Conservation (phyloP, 1,139 yeast genomes). For the Eremothecium coryli region DNA sequence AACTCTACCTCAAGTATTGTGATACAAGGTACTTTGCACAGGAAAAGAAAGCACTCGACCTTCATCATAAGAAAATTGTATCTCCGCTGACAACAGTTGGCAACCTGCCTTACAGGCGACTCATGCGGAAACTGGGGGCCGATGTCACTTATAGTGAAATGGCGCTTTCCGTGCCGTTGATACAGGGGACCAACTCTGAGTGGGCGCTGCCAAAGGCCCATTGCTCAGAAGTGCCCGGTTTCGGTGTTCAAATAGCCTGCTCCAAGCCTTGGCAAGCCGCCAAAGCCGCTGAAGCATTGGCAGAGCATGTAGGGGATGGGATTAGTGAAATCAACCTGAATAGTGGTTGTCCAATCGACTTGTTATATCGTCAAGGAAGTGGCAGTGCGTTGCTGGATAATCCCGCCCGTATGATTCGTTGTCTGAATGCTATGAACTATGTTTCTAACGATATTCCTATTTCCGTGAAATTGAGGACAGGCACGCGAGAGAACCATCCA, state of each 20-base stretch:
- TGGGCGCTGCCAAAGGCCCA: slow-evolving; percentile 98
- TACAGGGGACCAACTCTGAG: slow-evolving; percentile 86
- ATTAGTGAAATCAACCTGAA: slow-evolving; percentile 80
- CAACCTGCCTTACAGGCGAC: slow-evolving; percentile 84
- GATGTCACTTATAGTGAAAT: slow-evolving; percentile 92
- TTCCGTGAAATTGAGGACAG: slow-evolving; percentile 86
- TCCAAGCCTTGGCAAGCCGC: slow-evolving; percentile 90
- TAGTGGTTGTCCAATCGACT: slow-evolving; percentile 96
- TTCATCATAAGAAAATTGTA: slow-evolving; percentile 69
- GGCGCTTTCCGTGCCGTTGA: slow-evolving; percentile 75
- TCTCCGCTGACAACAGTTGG: slow-evolving; percentile 98
- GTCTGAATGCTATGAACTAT: slow-evolving; percentile 81
- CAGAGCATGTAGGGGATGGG: slow-evolving; percentile 20
- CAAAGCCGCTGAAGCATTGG: slow-evolving; percentile 76
- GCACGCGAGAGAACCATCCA: slow-evolving; percentile 75
- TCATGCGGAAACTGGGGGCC: slow-evolving; percentile 86
- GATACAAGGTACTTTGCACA: slow-evolving; percentile 70
- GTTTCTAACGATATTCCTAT: slow-evolving; percentile 85
- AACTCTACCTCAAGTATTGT: slow-evolving; percentile 43
- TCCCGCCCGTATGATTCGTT: slow-evolving; percentile 69
- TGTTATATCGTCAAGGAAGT: slow-evolving; percentile 85
- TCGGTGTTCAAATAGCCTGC: slow-evolving; percentile 90
- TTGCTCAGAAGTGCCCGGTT: slow-evolving; percentile 69
- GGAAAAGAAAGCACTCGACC: slow-evolving; percentile 72
- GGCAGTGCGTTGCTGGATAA: slow-evolving; percentile 92